Conservation (phyloP, 108 stramenopile genomes). For the Stephanodiscus triporus region DNA sequence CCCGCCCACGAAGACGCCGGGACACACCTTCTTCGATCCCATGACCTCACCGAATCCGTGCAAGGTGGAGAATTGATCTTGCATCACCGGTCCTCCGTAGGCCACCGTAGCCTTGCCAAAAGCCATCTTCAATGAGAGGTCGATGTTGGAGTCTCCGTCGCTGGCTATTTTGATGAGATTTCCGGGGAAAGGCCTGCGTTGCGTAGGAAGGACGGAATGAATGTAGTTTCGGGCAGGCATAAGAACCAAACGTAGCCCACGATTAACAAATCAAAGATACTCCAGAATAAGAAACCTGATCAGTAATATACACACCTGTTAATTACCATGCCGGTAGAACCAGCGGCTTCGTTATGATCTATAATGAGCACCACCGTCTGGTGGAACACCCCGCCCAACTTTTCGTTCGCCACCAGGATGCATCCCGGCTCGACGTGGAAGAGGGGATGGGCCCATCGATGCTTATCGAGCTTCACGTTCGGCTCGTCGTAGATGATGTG, state of each 20-base stretch:
- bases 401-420: conserved; percentile 87
- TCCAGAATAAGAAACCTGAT: background rate
- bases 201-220: conserved; percentile 3
- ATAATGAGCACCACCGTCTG: conserved; percentile 89
- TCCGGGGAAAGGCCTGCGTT: conserved; percentile 71
- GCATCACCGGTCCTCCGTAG: conserved; percentile 86
- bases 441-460: conserved; percentile 87
- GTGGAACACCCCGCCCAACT: conserved; percentile 87
- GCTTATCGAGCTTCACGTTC: conserved; percentile 63
- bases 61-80: conserved; percentile 80
- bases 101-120: conserved; percentile 73
- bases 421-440: conserved; percentile 84
- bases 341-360: conserved; percentile 77
- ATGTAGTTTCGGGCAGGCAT: background rate
- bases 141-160: conserved; percentile 66
- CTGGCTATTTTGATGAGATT: conserved; percentile 68
- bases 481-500: conserved; percentile 67
- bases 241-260: background rate
- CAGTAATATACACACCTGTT: conserved; percentile 73
- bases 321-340: conserved; percentile 85
- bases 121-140: conserved; percentile 77
- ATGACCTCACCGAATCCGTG: conserved; percentile 86
- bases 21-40: conserved; percentile 80
- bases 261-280: too few species aligned
- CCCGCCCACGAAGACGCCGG: conserved; percentile 86